Conservation (phyloP, 2,329 filamentous ascomycete genomes). For the Westerdykella ornata region DNA sequence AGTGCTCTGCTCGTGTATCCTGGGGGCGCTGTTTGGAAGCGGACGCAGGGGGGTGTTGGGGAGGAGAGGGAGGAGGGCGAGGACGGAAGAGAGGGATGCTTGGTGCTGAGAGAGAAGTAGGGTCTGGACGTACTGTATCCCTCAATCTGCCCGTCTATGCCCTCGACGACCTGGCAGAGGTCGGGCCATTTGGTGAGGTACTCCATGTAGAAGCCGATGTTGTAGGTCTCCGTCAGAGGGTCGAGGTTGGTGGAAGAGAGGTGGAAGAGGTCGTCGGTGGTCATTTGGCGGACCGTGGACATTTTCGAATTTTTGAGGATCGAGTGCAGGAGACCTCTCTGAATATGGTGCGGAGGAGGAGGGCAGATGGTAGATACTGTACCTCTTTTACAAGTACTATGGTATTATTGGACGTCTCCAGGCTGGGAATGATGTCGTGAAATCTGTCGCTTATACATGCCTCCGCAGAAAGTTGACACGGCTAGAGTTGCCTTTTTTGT, state of each 20-base stretch:
- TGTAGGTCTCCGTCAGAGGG: conserved; percentile 95
- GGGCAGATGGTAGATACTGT: no score
- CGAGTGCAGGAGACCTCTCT: no score
- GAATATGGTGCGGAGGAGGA: no score
- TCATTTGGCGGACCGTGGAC: conserved; percentile 78
- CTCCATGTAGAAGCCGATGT: conserved; percentile 88
- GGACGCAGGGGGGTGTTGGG: neutral
- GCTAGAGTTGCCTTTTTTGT: no score
- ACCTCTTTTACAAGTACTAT: no score
- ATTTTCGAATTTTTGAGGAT: conserved; percentile 42
- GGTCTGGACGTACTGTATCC: conserved; percentile 70
- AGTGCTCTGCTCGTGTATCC: no score
- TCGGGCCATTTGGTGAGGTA: conserved; percentile 96
- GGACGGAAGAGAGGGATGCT: neutral
- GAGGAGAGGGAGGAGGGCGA: neutral
- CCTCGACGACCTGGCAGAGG: conserved; percentile 87
- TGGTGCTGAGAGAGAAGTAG: neutral
- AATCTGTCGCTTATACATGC: no score
- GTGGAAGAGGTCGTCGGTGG: conserved; percentile 63
- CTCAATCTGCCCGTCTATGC: conserved; percentile 77
- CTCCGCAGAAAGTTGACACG: no score
- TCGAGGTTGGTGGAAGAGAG: conserved; percentile 95
- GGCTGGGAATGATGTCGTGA: no score
- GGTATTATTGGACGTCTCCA: no score
- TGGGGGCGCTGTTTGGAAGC: neutral